These are phyloP conservation scores for Choanephora cucurbitarum DNA, from an alignment of 371 early-diverging fungal species.

Conservation along the genomic window DNA sequence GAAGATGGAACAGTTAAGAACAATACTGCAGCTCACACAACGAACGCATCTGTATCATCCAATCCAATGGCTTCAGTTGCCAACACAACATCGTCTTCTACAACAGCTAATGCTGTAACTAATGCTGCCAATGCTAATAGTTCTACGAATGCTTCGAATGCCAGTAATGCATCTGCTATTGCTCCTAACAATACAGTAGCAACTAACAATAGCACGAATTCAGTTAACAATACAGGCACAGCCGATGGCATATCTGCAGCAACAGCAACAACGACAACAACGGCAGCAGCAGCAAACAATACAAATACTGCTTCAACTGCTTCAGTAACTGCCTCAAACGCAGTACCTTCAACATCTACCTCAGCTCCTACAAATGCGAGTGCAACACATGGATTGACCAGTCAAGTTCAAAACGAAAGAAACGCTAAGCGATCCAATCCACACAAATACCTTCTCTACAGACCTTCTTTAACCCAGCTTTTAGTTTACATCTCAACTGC, in stretches of 20 bases:
- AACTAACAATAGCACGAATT: too few relatives aligned
- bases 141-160: too few relatives aligned
- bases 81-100: too few relatives aligned
- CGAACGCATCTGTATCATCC: background rate
- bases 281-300: background rate
- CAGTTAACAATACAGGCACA: too few relatives aligned
- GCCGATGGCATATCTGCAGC: background rate
- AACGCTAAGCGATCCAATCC: constrained; percentile 71
- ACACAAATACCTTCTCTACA: constrained; percentile 90
- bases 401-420: constrained; percentile 15
- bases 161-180: too few relatives aligned
- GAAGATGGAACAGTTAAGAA: background rate
- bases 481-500: constrained; percentile 88
- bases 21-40: background rate
- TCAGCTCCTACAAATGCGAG: background rate
- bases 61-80: background rate
- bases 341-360: background rate
- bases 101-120: background rate
- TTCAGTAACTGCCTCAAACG: background rate
- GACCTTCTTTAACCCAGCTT: constrained; percentile 86
- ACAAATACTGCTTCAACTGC: background rate
- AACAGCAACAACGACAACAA: background rate
- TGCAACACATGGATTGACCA: constrained; percentile 18
- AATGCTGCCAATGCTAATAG: background rate
- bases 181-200: too few relatives aligned